A percentile compares a stretch with the other conserved stretches of the same genome.
Conservation (phyloP, 768 basidiomycete genomes). For the Macrolepiota dolichaula region DNA sequence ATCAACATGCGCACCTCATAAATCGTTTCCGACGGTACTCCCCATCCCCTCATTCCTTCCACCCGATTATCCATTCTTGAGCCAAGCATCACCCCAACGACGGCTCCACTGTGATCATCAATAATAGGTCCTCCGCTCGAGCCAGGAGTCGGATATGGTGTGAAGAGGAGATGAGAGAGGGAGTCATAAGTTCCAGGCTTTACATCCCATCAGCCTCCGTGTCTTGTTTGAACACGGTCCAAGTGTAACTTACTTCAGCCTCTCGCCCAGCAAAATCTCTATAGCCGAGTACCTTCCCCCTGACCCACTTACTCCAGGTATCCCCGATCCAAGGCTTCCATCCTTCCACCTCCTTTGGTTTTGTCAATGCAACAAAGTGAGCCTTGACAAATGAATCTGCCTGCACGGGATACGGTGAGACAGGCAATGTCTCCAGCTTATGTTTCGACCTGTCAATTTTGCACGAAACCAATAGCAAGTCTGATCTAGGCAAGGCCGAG, state of each 20-base stretch:
- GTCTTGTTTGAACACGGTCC: not conserved
- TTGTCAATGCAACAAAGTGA: constrained; percentile 49
- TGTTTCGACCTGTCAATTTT: constrained; percentile 17
- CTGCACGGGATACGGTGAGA: constrained; percentile 60
- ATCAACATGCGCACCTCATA: constrained; percentile 43
- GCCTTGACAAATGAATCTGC: constrained; percentile 42
- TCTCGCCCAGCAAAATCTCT: constrained; percentile 57
- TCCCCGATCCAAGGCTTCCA: constrained; percentile 54
- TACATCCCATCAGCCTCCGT: not conserved
- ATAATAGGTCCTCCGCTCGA: constrained; percentile 72
- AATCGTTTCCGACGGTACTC: constrained; percentile 57
- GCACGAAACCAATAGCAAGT: constrained; percentile 47
- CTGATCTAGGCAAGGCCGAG: constrained; percentile 57
- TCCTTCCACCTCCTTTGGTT: constrained; percentile 29
- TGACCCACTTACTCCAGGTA: constrained; percentile 51
- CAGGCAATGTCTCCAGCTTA: constrained; percentile 43
- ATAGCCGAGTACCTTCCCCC: constrained; percentile 52
- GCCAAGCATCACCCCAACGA: constrained; percentile 63
- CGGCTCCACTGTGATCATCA: constrained; percentile 56
- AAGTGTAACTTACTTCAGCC: constrained; percentile 40
- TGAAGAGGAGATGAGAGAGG: constrained; percentile 53
- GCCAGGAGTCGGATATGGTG: constrained; percentile 53
- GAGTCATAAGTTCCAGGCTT: constrained; percentile 70
- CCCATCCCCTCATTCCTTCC: constrained; percentile 58
- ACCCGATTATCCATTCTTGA: constrained; percentile 53